Percentiles rank a stretch among this genome's conserved stretches.
Evolutionary conservation across 2,329 filamentous ascomycete species (phyloP).

Genomic region (Scedosporium aurantiacum): DNA sequence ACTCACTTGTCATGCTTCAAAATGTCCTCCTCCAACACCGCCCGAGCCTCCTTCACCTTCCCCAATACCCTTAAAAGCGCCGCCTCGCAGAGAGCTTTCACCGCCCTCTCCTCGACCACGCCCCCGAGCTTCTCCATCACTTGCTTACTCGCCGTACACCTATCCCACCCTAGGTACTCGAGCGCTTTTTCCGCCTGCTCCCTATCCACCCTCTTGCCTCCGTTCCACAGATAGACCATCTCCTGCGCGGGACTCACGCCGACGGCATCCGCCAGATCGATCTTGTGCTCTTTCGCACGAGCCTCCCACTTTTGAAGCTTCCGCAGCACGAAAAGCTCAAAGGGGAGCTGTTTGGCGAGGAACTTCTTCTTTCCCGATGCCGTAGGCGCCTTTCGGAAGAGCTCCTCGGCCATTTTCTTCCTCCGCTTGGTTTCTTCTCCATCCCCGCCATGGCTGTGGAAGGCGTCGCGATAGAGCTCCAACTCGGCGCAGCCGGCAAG

Average conservation of each 20-base stretch:
- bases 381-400: constrained; percentile 59
- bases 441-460: constrained; percentile 23
- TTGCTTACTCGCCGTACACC: constrained; percentile 41
- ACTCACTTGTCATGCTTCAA: constrained; percentile 51
- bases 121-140: constrained; percentile 34
- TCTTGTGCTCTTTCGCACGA: constrained; percentile 53
- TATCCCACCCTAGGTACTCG: constrained; percentile 49
- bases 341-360: constrained; percentile 79
- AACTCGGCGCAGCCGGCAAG: constrained; percentile 70
- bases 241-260: constrained; percentile 74
- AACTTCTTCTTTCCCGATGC: constrained; percentile 79
- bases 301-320: constrained; percentile 86
- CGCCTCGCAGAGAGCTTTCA: constrained; percentile 55
- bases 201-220: constrained; percentile 65
- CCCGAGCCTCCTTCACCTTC: constrained; percentile 52
- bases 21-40: constrained; percentile 52
- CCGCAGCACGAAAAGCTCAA: constrained; percentile 73
- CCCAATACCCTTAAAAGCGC: constrained; percentile 55
- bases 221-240: constrained; percentile 92
- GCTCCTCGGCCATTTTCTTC: constrained; percentile 55
- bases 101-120: constrained; percentile 49
- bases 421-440: constrained; percentile 39
- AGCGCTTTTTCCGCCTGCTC: constrained; percentile 54
- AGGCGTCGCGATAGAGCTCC: constrained; percentile 63
- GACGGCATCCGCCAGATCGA: constrained; percentile 68